A percentile compares a stretch with the other conserved stretches of the same genome.
Evolutionary conservation across 2,329 filamentous ascomycete genomes (phyloP).

Genomic region (Calonectria multiphialidica): DNA sequence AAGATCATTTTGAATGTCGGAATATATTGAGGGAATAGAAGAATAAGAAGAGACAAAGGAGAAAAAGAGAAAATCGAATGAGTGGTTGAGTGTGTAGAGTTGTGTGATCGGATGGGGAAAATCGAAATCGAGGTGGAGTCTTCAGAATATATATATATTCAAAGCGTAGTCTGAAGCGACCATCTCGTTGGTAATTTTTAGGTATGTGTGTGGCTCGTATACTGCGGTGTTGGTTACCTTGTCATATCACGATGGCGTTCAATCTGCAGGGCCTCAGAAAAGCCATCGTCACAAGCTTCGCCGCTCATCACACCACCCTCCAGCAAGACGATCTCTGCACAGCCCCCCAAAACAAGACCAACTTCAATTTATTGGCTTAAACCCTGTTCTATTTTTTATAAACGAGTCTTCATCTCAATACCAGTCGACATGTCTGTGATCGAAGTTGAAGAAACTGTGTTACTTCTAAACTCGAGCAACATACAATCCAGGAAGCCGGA

Average conservation of each 20-base stretch:
- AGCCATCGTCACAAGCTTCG: neutral
- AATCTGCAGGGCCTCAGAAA: neutral
- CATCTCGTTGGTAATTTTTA: too few species aligned
- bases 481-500: too few species aligned
- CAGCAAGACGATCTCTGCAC: neutral
- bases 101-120: too few species aligned
- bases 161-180: too few species aligned
- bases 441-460: too few species aligned
- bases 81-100: neutral
- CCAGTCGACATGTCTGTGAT: too few species aligned
- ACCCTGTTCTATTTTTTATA: too few species aligned
- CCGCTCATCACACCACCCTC: neutral
- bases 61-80: neutral
- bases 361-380: neutral
- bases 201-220: neutral
- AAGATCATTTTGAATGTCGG: slow-evolving; percentile 37
- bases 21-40: neutral
- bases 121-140: too few species aligned
- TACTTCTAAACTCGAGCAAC: neutral
- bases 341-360: neutral
- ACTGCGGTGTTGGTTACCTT: too few species aligned
- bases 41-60: too few species aligned
- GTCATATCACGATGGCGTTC: neutral
- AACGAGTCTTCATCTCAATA: too few species aligned
- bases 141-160: neutral